These are phyloP conservation scores for Verticillium dahliae DNA, from an alignment of 2,329 filamentous ascomycete genomes.

Conservation along the genomic window DNA sequence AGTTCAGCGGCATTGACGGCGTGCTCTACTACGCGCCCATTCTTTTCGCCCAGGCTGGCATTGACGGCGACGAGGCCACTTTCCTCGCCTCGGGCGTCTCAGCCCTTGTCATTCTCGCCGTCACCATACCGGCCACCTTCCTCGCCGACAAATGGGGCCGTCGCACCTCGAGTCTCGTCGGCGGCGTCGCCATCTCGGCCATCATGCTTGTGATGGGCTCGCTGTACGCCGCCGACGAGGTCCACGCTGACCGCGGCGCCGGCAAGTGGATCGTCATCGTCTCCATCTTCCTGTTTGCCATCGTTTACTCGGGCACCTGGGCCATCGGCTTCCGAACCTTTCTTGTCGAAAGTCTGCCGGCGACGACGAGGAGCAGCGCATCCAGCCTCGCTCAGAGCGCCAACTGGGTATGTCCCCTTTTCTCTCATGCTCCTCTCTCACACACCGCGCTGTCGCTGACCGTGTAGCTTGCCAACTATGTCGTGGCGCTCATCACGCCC, in stretches of 20 bases:
- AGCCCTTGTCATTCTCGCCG: constrained; percentile 49
- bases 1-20: constrained; percentile 56
- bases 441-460: neutral
- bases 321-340: constrained; percentile 40
- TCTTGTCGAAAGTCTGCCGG: constrained; percentile 49
- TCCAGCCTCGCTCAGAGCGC: constrained; percentile 46
- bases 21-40: constrained; percentile 58
- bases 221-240: constrained; percentile 40
- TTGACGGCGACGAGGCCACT: constrained; percentile 43
- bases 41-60: constrained; percentile 53
- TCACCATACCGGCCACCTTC: constrained; percentile 49
- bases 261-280: constrained; percentile 45
- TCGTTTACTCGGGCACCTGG: constrained; percentile 43
- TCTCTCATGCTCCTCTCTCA: neutral
- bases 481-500: constrained; percentile 37
- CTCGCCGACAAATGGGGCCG: constrained; percentile 52
- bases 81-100: constrained; percentile 58
- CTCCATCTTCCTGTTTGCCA: constrained; percentile 40
- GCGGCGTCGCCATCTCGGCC: constrained; percentile 40
- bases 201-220: constrained; percentile 48
- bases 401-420: constrained; percentile 34
- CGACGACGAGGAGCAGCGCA: constrained; percentile 45
- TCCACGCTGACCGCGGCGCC: constrained; percentile 26
- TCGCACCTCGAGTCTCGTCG: constrained; percentile 44
- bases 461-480: constrained; percentile 31